These are phyloP conservation scores for Marchantia paleacea DNA, from an alignment of 225 moss, liverwort and hornwort genomes.

Conservation along the genomic window DNA sequence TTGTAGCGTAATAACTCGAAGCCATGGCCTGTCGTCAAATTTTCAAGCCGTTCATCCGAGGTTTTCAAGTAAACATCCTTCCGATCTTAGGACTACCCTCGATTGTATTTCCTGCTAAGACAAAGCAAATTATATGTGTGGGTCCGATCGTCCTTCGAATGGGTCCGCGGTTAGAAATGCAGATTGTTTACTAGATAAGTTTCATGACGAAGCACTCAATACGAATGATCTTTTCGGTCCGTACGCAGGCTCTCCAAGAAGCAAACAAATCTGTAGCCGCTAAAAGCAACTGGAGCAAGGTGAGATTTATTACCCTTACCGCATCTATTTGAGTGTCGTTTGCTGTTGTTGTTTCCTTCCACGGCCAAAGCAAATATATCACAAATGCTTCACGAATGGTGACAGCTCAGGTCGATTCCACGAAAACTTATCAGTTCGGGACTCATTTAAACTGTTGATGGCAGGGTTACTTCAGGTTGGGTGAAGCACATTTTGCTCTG, in stretches of 20 bases:
- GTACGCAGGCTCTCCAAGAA: constrained; percentile 44
- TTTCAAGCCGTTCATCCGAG: background rate
- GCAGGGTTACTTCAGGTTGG: constrained; percentile 76
- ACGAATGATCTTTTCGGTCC: constrained; percentile 5
- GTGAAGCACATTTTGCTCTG: constrained; percentile 70
- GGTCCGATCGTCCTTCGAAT: background rate
- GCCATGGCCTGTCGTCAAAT: background rate
- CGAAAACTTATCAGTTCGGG: background rate
- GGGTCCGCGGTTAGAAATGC: background rate
- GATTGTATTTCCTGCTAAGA: no score
- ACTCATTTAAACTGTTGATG: constrained; percentile 20
- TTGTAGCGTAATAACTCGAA: background rate
- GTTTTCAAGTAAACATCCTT: background rate
- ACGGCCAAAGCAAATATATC: background rate
- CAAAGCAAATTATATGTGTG: background rate
- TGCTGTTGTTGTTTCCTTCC: background rate
- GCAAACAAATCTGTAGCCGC: constrained; percentile 42
- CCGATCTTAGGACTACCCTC: background rate
- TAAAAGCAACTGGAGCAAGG: constrained; percentile 52
- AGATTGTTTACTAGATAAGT: background rate
- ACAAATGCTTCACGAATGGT: background rate
- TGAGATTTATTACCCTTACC: background rate
- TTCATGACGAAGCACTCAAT: background rate
- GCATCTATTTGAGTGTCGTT: background rate
- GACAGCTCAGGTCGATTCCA: background rate